A percentile compares a stretch with the other conserved stretches of the same genome.
Evolutionary conservation across 106 monocot species (phyloP).

Genomic region (Gastrodia elata): DNA sequence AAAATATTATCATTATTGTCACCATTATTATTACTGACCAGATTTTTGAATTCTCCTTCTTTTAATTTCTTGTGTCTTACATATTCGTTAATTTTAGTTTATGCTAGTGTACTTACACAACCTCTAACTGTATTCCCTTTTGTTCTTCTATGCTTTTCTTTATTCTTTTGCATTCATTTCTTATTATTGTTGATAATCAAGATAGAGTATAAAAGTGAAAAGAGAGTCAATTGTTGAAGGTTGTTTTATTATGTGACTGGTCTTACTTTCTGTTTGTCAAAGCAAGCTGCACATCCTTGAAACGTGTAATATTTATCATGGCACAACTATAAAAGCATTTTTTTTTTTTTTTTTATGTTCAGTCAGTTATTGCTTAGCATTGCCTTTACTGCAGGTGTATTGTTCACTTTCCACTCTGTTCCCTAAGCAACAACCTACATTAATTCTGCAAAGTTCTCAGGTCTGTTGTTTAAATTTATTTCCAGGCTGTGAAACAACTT

Average conservation of each 20-base stretch:
- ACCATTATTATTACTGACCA: background rate
- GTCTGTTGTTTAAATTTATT: conserved; percentile 24
- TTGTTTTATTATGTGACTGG: background rate
- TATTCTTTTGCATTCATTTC: background rate
- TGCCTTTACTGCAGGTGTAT: conserved; percentile 53
- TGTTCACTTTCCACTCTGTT: conserved; percentile 73
- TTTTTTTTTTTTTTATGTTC: background rate
- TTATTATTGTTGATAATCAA: background rate
- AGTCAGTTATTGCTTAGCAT: background rate
- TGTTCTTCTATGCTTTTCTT: background rate
- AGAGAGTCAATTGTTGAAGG: background rate
- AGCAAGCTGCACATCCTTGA: background rate
- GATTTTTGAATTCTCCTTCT: background rate
- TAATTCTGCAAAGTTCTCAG: conserved; percentile 75
- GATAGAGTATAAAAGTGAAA: background rate
- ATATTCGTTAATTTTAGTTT: background rate
- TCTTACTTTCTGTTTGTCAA: background rate
- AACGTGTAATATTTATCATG: background rate
- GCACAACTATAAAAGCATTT: background rate
- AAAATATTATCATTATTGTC: background rate
- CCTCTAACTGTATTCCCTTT: background rate
- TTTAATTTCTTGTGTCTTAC: background rate
- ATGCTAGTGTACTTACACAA: background rate
- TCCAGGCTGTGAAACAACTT: background rate
- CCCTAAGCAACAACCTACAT: conserved; percentile 67